Conservation (phyloP, 192 early-diverging fungal genomes). For the Mortierella antarctica region DNA sequence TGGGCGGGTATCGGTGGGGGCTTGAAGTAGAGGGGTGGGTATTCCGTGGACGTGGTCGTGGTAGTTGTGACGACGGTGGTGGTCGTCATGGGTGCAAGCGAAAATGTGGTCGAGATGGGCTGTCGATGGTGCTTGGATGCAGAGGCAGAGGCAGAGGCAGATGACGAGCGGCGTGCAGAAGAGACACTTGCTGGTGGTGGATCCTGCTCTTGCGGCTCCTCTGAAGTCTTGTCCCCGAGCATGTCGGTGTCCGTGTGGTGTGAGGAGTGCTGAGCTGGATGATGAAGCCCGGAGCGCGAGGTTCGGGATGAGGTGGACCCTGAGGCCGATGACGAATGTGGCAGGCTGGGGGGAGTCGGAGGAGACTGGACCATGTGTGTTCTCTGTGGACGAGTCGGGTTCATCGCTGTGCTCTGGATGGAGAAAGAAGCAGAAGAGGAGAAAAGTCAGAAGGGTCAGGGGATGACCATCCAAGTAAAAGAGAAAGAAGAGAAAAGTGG, state of each 20-base stretch:
- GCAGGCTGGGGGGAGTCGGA: conserved; percentile 34
- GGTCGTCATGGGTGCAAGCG: conserved; percentile 69
- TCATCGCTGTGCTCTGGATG: not conserved
- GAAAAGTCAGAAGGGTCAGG: not conserved
- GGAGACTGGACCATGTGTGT: conserved; percentile 30
- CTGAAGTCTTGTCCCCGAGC: conserved; percentile 1
- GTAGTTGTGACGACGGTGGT: conserved; percentile 84
- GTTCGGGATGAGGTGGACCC: conserved; percentile 13
- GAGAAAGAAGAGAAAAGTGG: not conserved
- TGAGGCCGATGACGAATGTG: conserved; percentile 19
- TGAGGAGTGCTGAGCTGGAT: not conserved
- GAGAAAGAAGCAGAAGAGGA: not conserved
- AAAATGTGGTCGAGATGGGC: conserved; percentile 55
- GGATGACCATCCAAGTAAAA: not conserved
- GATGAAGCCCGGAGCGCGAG: conserved; percentile 14
- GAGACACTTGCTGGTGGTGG: not conserved
- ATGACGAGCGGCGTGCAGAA: conserved; percentile 7
- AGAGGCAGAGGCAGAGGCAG: not conserved
- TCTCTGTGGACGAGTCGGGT: conserved; percentile 28
- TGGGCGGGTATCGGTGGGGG: conserved; percentile 63
- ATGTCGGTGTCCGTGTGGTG: conserved; percentile 16
- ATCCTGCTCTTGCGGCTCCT: not conserved
- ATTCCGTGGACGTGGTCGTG: conserved; percentile 84
- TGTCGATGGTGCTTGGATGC: conserved; percentile 19
- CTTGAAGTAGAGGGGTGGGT: conserved; percentile 76